Percentiles rank a stretch among this genome's conserved stretches.
phyloP scores from a whole-genome alignment of 192 early-diverging fungal species.

The Backusella liffmaniae region DNA sequence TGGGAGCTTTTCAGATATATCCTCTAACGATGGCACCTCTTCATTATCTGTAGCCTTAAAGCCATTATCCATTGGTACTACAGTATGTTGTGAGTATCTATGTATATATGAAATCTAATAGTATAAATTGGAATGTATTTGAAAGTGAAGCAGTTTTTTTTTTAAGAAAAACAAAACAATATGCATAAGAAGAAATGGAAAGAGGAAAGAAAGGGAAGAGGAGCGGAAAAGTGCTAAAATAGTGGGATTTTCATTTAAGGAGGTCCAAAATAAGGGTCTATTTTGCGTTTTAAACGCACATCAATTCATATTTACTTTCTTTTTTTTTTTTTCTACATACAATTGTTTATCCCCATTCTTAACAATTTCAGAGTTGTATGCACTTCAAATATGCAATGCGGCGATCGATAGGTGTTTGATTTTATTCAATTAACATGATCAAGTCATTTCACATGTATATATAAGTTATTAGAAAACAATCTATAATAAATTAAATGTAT shows the following conservation, averaged over 20 bases:
- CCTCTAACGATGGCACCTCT: background rate
- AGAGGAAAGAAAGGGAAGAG: background rate
- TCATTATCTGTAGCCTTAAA: background rate
- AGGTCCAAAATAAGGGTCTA: background rate
- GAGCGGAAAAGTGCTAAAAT: background rate
- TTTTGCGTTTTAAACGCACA: background rate
- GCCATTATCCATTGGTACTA: background rate
- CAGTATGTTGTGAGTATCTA: background rate
- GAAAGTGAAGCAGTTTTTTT: background rate
- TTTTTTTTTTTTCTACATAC: background rate
- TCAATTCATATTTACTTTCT: background rate
- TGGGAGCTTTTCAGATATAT: background rate
- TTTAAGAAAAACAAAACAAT: background rate
- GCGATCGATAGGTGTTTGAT: background rate
- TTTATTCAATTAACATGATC: background rate
- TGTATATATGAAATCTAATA: background rate
- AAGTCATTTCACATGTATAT: background rate
- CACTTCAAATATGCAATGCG: background rate
- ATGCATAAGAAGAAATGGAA: background rate
- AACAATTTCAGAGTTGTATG: background rate
- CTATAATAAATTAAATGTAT: background rate
- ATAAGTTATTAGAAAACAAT: background rate
- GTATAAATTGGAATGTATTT: background rate
- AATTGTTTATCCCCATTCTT: background rate
- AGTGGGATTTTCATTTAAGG: background rate